Conservation (phyloP, 2,329 filamentous ascomycete species). For the Penicillium nordicum region DNA sequence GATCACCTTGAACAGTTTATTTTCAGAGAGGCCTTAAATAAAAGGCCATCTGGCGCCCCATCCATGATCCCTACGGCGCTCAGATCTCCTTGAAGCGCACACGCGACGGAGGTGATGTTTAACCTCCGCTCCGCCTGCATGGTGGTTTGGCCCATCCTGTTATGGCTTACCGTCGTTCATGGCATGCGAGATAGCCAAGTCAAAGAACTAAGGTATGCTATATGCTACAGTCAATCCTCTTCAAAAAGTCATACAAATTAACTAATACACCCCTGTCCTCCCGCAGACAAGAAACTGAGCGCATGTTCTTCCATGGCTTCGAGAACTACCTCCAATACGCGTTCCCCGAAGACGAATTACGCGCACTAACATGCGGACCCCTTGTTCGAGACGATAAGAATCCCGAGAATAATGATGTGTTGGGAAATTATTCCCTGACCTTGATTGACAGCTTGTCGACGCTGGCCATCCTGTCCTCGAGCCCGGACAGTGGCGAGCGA, state of each 20-base stretch:
- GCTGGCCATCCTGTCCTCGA: constrained; percentile 81
- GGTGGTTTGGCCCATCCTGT: constrained; percentile 32
- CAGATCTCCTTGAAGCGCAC: constrained; percentile 35
- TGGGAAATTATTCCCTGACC: constrained; percentile 95
- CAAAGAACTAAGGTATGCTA: constrained; percentile 34
- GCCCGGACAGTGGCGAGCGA: constrained; percentile 54
- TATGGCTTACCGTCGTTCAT: constrained; percentile 35
- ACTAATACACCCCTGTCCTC: background rate
- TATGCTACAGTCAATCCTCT: background rate
- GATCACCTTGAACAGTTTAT: background rate
- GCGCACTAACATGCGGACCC: constrained; percentile 78
- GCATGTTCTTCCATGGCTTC: constrained; percentile 96
- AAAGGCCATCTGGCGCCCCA: constrained; percentile 12
- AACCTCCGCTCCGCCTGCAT: constrained; percentile 33
- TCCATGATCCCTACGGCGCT: constrained; percentile 25
- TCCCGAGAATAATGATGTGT: constrained; percentile 86
- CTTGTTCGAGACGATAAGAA: constrained; percentile 79
- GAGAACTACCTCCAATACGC: constrained; percentile 91
- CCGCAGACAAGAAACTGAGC: constrained; percentile 45
- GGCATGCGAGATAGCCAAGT: constrained; percentile 38
- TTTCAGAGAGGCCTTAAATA: background rate
- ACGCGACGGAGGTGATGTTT: constrained; percentile 41
- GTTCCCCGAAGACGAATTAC: constrained; percentile 93
- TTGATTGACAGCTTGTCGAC: constrained; percentile 94
- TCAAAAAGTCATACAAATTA: background rate